Conservation (phyloP, 1,284 basidiomycete genomes). For the Microbotryomycetes sp. region DNA sequence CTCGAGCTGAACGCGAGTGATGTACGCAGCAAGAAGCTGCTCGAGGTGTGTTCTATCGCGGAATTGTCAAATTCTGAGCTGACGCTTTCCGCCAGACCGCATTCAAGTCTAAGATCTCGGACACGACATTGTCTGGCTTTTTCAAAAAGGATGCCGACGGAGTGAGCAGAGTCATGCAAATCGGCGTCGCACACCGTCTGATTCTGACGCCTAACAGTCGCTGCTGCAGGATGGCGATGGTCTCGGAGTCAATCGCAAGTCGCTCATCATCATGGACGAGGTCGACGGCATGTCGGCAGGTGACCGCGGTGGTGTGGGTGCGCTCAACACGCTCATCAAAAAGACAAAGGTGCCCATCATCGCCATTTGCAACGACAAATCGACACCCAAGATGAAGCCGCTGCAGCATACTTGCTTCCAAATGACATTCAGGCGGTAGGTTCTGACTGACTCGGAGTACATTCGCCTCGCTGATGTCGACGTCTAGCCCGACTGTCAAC, state of each 20-base stretch:
- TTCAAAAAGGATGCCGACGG: conserved; percentile 49
- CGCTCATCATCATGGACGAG: conserved; percentile 97
- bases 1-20: conserved; percentile 97
- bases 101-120: conserved; percentile 51
- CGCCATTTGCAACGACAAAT: conserved; percentile 89
- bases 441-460: neutral
- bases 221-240: conserved; percentile 51
- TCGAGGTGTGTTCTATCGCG: conserved; percentile 57
- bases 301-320: conserved; percentile 91
- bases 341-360: conserved; percentile 97
- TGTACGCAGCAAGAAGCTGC: conserved; percentile 87
- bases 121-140: conserved; percentile 80
- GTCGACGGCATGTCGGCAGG: conserved; percentile 99
- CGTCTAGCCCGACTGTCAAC: conserved; percentile 59
- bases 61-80: neutral
- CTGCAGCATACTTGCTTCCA: conserved; percentile 65
- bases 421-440: conserved; percentile 66
- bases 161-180: conserved; percentile 43
- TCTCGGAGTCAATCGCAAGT: conserved; percentile 64
- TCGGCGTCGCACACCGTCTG: neutral
- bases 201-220: too few relatives aligned
- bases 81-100: conserved; percentile 2
- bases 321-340: conserved; percentile 83
- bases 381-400: conserved; percentile 84
- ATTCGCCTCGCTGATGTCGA: conserved; percentile 8